Conservation (phyloP, 768 basidiomycete genomes). For the Roridomyces roridus region DNA sequence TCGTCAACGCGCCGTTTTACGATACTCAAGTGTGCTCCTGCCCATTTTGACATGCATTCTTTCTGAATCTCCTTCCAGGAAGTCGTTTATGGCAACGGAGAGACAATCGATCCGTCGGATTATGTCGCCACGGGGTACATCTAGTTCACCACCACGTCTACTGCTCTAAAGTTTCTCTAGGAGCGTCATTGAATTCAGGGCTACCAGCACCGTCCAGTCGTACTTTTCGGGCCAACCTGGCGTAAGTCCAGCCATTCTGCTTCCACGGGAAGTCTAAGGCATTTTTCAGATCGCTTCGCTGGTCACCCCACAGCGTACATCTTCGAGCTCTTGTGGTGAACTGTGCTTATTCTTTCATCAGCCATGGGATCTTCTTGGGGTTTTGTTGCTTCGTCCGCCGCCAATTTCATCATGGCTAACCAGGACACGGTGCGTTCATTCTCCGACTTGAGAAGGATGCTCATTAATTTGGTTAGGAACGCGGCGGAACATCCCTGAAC, state of each 20-base stretch:
- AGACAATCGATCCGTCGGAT: background rate
- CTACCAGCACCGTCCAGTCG: background rate
- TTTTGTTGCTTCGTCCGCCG: constrained; percentile 22
- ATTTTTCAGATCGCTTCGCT: constrained; percentile 21
- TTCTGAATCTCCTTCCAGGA: constrained; percentile 1
- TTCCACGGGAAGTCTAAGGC: no score
- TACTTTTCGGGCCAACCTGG: background rate
- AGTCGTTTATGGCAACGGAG: background rate
- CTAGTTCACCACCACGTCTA: background rate
- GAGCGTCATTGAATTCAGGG: background rate
- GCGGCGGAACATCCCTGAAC: constrained; percentile 23
- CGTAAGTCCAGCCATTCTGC: no score
- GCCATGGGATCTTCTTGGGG: constrained; percentile 29
- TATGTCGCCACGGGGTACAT: background rate
- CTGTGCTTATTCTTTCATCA: background rate
- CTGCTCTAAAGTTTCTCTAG: background rate
- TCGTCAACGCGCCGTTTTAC: background rate
- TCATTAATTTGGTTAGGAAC: constrained; percentile 14
- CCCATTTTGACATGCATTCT: background rate
- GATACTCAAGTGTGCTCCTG: constrained; percentile 3
- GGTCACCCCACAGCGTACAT: constrained; percentile 26
- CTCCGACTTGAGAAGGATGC: background rate
- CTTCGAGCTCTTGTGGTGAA: background rate
- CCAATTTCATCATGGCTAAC: constrained; percentile 27
- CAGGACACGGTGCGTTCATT: constrained; percentile 23